Evolutionary conservation across 2,329 filamentous ascomycete species (phyloP).

Genomic region (Epichloe glyceriae): DNA sequence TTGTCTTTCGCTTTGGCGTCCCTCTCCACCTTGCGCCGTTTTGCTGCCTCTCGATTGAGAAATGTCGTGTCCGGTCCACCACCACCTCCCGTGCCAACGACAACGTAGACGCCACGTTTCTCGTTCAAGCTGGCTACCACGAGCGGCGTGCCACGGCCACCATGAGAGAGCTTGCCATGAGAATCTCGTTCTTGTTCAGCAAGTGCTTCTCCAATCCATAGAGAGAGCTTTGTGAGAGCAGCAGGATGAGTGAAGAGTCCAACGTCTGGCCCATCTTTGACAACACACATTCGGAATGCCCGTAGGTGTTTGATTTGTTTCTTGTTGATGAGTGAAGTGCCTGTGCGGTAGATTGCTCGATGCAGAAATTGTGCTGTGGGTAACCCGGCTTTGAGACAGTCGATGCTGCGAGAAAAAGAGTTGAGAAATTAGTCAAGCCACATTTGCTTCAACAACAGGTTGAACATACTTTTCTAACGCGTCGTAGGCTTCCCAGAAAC

Average conservation of each 20-base stretch:
- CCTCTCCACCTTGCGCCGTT: slow-evolving; percentile 48
- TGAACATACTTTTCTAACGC: slow-evolving; percentile 51
- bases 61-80: slow-evolving; percentile 62
- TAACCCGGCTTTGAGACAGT: slow-evolving; percentile 62
- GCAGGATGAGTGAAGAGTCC: slow-evolving; percentile 86
- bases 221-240: slow-evolving; percentile 80
- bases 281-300: slow-evolving; percentile 87
- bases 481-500: slow-evolving; percentile 63
- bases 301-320: slow-evolving; percentile 85
- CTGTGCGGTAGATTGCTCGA: slow-evolving; percentile 83
- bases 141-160: slow-evolving; percentile 65
- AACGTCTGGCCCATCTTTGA: slow-evolving; percentile 89
- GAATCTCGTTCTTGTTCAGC: slow-evolving; percentile 73
- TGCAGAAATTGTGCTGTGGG: slow-evolving; percentile 80
- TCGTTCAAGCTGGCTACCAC: slow-evolving; percentile 88
- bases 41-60: slow-evolving; percentile 52
- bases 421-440: too few species aligned
- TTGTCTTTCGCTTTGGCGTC: slow-evolving; percentile 50
- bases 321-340: slow-evolving; percentile 83
- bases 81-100: slow-evolving; percentile 84
- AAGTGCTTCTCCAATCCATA: slow-evolving; percentile 90
- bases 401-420: slow-evolving; percentile 39
- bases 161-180: slow-evolving; percentile 54
- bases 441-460: too few species aligned
- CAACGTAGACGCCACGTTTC: slow-evolving; percentile 72